Percentiles rank a stretch among this genome's conserved stretches.
Evolutionary conservation across 176 grass and related monocot genomes (phyloP).

Genomic region (Oropetium thomaeum): DNA sequence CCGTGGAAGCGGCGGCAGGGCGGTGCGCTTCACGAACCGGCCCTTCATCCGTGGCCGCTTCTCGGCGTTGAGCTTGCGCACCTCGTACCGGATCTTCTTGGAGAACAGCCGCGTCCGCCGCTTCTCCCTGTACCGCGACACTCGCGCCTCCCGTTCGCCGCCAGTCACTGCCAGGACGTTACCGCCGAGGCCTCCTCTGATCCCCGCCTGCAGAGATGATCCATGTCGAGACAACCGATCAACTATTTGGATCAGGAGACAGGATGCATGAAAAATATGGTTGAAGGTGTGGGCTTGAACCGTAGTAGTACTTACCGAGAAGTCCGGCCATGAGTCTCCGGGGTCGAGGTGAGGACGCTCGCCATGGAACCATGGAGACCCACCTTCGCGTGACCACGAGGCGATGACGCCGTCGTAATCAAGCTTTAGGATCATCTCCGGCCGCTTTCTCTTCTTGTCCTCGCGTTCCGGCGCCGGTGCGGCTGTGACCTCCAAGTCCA

Average conservation of each 20-base stretch:
- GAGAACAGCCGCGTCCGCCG: slow-evolving; percentile 87
- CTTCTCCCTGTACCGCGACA: slow-evolving; percentile 95
- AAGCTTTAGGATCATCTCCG: slow-evolving; percentile 62
- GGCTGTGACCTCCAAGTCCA: slow-evolving; percentile 18
- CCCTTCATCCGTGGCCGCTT: slow-evolving; percentile 98
- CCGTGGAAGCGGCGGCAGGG: slow-evolving; percentile 32
- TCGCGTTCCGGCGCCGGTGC: slow-evolving; percentile 10
- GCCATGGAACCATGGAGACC: slow-evolving; percentile 73
- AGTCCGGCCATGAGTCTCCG: slow-evolving; percentile 54
- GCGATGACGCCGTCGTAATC: slow-evolving; percentile 84
- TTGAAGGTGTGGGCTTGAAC: neutral
- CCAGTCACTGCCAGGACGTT: slow-evolving; percentile 42
- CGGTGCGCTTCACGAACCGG: slow-evolving; percentile 80
- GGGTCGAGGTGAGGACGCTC: slow-evolving; percentile 51
- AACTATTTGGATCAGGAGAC: neutral
- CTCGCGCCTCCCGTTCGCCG: slow-evolving; percentile 79
- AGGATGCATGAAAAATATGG: neutral
- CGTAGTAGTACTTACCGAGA: slow-evolving; percentile 44
- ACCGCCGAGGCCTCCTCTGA: slow-evolving; percentile 10
- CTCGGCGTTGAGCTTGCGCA: slow-evolving; percentile 98
- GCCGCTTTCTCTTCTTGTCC: slow-evolving; percentile 29
- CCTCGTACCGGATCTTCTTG: slow-evolving; percentile 99
- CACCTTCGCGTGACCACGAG: slow-evolving; percentile 56
- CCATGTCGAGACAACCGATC: neutral
- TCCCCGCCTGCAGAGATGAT: slow-evolving; percentile 11